Base-by-base conservation (phyloP, 139 green algal species). In the Chlamydomonas sphaeroides region DNA sequence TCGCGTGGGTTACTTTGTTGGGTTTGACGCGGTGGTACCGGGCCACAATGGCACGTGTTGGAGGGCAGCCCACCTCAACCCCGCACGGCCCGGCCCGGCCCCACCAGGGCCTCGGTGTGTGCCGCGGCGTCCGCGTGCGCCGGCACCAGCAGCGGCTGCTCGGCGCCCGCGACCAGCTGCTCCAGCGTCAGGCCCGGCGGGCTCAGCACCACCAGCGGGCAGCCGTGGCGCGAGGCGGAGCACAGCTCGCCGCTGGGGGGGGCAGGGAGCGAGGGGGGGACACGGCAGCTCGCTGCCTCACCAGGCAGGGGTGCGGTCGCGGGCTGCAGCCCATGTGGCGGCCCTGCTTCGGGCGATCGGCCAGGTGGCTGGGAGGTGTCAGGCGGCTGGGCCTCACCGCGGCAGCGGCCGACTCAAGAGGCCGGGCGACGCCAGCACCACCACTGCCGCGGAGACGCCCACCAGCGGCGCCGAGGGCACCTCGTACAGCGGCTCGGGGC, bases 391-490 rank as follows among this genome's bases (percentile, higher is more conserved):
- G 32, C 30, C 36, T 32, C 28, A 67, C 75, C 42, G 36, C 30
- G 53, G 65, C 57, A 61, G 38, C 6, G 35, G 66, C 2, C 30
- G 68, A n/a, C 33, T 39, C 38, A 86, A 59, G 30, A 86, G 79
- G 4, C 73, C 73, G 1, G 79, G 66, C 8, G 35, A 28, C 1
- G 73, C 79, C 26, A 86, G n/a, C 67, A 89, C 51, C 67, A 89
- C 79, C 45, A 85, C 56, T 11, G 73, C 73, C 4, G 66, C 73
- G 6, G 63, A 72, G 5, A 84, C 49, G 5, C 33, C 41, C 48
- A 85, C 66, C 73, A 89, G 59, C 45, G 80, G 85, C 18, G 67
- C 49, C 18, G 85, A 82, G 61, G 66, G 53, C 28, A 80, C n/a
- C 53, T 84, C 49, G 20, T 72, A 53, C 61, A 80, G 51, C 21